phyloP scores from a whole-genome alignment of 192 early-diverging fungal species.

The Entomortierella chlamydospora region DNA sequence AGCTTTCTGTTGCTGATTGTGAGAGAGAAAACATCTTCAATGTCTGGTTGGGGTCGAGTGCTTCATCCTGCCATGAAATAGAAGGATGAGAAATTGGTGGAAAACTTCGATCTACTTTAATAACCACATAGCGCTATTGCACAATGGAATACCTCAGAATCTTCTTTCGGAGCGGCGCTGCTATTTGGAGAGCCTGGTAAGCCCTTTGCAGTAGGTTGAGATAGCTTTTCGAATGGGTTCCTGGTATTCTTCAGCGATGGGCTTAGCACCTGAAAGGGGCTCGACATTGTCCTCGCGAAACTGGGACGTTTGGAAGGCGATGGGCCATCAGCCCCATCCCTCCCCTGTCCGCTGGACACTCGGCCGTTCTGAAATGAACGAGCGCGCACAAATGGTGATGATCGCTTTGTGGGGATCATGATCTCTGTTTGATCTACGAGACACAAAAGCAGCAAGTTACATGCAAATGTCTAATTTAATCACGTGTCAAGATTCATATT shows the following conservation, averaged over 20 bases:
- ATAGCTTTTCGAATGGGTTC: conserved; percentile 45
- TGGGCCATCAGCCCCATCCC: conserved; percentile 6
- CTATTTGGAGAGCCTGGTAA: neutral
- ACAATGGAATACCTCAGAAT: neutral
- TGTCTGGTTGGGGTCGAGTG: conserved; percentile 38
- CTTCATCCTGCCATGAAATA: conserved; percentile 24
- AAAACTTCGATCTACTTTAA: neutral
- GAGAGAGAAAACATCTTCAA: conserved; percentile 42
- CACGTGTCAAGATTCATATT: too few species aligned
- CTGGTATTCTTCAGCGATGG: conserved; percentile 17
- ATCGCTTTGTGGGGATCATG: conserved; percentile 36
- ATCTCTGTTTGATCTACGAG: neutral
- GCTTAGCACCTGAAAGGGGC: conserved; percentile 41
- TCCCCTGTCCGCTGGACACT: neutral
- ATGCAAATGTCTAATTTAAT: too few species aligned
- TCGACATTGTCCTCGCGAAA: conserved; percentile 33
- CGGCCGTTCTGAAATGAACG: conserved; percentile 23
- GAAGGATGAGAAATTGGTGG: conserved; percentile 9
- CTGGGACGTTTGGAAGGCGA: conserved; percentile 29
- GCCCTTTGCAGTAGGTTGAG: neutral
- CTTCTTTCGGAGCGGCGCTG: neutral
- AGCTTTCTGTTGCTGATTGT: neutral
- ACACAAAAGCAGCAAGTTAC: too few species aligned
- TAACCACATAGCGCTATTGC: neutral
- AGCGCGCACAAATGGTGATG: conserved; percentile 30